Evolutionary conservation across 768 basidiomycete species (phyloP), one percentile per base, ranked within the genome.

Genomic region (Mycena sanguinolenta): DNA sequence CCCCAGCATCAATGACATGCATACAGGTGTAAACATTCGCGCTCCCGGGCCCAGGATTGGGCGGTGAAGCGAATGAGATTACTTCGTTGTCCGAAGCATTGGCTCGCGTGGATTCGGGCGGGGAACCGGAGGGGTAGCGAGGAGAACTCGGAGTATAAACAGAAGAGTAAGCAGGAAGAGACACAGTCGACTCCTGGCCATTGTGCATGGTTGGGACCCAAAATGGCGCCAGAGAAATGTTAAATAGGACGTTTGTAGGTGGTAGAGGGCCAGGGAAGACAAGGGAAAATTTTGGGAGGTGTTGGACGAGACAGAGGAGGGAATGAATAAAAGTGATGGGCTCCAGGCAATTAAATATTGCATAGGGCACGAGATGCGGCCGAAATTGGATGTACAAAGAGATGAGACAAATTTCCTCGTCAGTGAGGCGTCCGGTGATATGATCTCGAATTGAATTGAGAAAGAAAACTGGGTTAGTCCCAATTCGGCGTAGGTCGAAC

Each of bases 321-420:
- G 63, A 64, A 44, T 57, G 53, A 21, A 64, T 16, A 16, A 64
- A 64, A 23, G 34, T 27, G 19, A 57, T 46, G 1, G 63, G 63
- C 8, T 64, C 53, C 9, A 54, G 63, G 8, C 44, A 27, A 1
- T 5, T 54, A 42, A 30, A 55, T 7, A 64, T 64, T 10, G 63
- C 63, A 14, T 64, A 28, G 6, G 54, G 63, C 32, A 64, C 57
- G 23, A 64, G 46, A 32, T 64, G 63, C 23, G 63, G 63, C 9
- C 63, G 25, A 13, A 64, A 19, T 27, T 57, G 63, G 9, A 64
- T 34, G 27, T 64, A 64, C 6, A 64, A 21, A 2, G 21, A 3
- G 5, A 64, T 55, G 27, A 64, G 63, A 64, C 53, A 64, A 2
- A 64, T 55, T n/a, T 64, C 63, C 12, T 55, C 53, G 10, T 64